Percentiles rank a stretch among this genome's conserved stretches.
phyloP scores from a whole-genome alignment of 352 stramenopile species.

The Globisporangium mamillatum region DNA sequence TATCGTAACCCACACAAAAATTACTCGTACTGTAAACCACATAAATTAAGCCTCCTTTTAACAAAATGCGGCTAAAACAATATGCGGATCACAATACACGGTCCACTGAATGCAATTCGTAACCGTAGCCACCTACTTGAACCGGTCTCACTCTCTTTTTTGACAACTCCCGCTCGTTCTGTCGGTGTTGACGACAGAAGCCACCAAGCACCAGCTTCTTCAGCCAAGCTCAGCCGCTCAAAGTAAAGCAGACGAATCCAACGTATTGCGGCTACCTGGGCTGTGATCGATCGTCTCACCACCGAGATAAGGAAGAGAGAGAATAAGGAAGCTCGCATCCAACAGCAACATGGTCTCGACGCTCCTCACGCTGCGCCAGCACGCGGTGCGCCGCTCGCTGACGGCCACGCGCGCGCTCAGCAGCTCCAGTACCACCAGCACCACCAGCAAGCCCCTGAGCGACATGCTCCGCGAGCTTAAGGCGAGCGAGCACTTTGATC shows the following conservation, averaged over 20 bases:
- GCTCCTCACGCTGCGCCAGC: constrained; percentile 13
- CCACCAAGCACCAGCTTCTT: background rate
- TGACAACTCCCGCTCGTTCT: background rate
- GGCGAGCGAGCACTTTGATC: constrained; percentile 84
- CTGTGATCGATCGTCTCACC: background rate
- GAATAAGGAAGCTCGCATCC: background rate
- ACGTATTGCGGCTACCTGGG: background rate
- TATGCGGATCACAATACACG: background rate
- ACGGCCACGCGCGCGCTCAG: constrained; percentile 3
- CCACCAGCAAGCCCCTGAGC: constrained; percentile 29
- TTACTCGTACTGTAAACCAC: background rate
- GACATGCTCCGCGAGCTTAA: constrained; percentile 78
- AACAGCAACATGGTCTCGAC: background rate
- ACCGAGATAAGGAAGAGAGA: background rate
- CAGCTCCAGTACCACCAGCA: background rate
- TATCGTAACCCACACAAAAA: background rate
- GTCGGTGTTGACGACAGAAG: constrained; percentile 6
- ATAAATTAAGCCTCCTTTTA: background rate
- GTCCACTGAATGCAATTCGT: background rate
- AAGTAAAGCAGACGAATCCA: constrained; percentile 1
- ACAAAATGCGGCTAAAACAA: background rate
- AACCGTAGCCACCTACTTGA: background rate
- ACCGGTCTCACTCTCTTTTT: background rate
- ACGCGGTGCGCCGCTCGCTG: background rate
- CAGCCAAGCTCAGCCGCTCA: constrained; percentile 1